Evolutionary conservation across 1,284 basidiomycete genomes (phyloP).

Genomic region (Apiotrichum sp.): DNA sequence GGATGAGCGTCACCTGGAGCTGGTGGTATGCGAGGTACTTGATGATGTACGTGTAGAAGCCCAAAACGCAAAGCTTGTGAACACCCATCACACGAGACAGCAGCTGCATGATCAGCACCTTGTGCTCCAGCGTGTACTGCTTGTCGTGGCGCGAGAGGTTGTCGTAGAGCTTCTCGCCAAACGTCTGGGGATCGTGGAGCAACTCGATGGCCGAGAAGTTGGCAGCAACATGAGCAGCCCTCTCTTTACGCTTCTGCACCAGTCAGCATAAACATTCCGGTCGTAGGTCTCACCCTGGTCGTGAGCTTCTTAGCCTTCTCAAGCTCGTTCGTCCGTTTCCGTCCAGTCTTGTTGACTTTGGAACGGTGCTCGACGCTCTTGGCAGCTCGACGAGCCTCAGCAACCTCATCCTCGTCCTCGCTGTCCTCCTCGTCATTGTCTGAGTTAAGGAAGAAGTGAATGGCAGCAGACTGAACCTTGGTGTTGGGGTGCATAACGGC

Average conservation of each 20-base stretch:
- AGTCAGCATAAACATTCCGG: background rate
- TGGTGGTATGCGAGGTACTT: conserved; percentile 89
- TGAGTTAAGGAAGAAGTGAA: conserved; percentile 94
- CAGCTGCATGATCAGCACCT: conserved; percentile 95
- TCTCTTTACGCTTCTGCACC: conserved; percentile 56
- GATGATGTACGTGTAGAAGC: conserved; percentile 96
- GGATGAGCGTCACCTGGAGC: conserved; percentile 86
- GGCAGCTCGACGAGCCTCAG: conserved; percentile 56
- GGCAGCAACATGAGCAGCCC: conserved; percentile 50
- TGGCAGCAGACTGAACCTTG: conserved; percentile 90
- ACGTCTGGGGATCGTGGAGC: conserved; percentile 91
- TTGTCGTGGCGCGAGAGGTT: conserved; percentile 82
- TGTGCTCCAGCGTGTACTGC: conserved; percentile 89
- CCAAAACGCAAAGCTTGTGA: conserved; percentile 88
- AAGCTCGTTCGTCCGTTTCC: conserved; percentile 59
- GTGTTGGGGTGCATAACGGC: conserved; percentile 90
- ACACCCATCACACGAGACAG: conserved; percentile 89
- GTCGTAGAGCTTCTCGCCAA: conserved; percentile 91
- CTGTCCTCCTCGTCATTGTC: conserved; percentile 64
- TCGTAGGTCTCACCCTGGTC: conserved; percentile 55
- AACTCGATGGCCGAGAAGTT: conserved; percentile 94
- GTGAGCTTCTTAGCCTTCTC: conserved; percentile 55
- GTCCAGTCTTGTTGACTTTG: conserved; percentile 86
- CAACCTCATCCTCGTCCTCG: conserved; percentile 62
- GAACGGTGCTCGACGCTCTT: conserved; percentile 71